phyloP scores from a whole-genome alignment of 257 asterid species.

The Cinchona pubescens region DNA sequence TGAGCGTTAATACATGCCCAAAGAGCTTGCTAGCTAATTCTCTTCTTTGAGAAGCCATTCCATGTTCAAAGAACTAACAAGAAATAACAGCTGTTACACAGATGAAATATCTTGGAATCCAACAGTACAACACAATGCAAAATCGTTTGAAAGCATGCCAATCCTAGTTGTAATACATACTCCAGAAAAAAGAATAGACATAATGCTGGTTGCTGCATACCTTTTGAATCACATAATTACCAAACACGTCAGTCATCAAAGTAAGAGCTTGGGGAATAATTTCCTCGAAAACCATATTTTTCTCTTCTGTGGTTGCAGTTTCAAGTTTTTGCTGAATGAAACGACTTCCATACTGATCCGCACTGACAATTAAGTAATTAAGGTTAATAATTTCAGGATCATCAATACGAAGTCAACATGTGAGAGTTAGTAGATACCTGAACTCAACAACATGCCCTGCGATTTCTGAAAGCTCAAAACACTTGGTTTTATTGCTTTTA shows the following conservation, averaged over 20 bases:
- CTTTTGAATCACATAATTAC: conserved; percentile 95
- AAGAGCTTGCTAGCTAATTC: conserved; percentile 77
- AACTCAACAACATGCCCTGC: conserved; percentile 94
- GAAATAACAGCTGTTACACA: background rate
- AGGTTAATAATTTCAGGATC: conserved; percentile 16
- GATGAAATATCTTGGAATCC: background rate
- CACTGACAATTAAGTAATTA: conserved; percentile 34
- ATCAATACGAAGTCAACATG: background rate
- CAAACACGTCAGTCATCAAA: conserved; percentile 90
- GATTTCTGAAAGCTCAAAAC: conserved; percentile 88
- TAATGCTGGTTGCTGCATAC: conserved; percentile 36
- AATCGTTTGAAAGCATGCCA: background rate
- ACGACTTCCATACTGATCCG: conserved; percentile 97
- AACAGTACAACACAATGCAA: background rate
- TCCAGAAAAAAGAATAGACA: background rate
- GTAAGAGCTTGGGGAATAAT: conserved; percentile 85
- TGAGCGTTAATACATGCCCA: conserved; percentile 78
- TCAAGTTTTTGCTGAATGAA: conserved; percentile 96
- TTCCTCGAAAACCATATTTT: conserved; percentile 85
- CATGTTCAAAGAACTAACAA: conserved; percentile 89
- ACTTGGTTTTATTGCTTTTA: conserved; percentile 78
- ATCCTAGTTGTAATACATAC: no score
- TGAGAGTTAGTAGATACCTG: conserved; percentile 43
- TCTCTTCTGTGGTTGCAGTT: conserved; percentile 86
- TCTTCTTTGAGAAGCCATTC: conserved; percentile 82